These are phyloP conservation scores for Gossypium davidsonii DNA, from an alignment of 441 rosid genomes.

Conservation along the genomic window DNA sequence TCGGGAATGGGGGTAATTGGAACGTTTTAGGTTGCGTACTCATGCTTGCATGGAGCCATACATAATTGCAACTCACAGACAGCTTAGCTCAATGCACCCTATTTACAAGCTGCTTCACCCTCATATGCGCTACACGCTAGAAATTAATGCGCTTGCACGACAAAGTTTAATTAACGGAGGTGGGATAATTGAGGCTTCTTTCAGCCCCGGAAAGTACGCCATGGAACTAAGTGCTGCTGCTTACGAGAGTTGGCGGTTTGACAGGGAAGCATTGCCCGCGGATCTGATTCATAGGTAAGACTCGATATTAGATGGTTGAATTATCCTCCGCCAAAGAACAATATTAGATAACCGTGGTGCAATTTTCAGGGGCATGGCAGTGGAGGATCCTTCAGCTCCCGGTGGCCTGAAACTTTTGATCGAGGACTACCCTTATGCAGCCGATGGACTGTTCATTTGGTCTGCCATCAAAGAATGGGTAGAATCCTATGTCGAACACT, in stretches of 20 bases:
- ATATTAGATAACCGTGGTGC: background rate
- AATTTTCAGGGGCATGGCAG: conserved; percentile 79
- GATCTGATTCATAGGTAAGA: conserved; percentile 79
- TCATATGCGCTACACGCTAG: conserved; percentile 86
- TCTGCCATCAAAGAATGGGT: conserved; percentile 72
- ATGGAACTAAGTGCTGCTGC: conserved; percentile 93
- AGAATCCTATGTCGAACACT: conserved; percentile 65
- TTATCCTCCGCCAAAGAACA: background rate
- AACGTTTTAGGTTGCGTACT: conserved; percentile 64
- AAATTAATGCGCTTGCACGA: conserved; percentile 85
- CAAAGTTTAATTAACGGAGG: conserved; percentile 87
- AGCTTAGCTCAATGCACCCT: conserved; percentile 88
- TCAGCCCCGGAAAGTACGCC: conserved; percentile 69
- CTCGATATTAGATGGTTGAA: background rate
- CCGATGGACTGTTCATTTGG: conserved; percentile 93
- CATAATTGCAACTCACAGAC: conserved; percentile 81
- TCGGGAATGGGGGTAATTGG: background rate
- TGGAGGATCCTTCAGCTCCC: conserved; percentile 68
- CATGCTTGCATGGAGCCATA: conserved; percentile 90
- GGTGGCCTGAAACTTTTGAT: conserved; percentile 69
- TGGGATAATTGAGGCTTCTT: conserved; percentile 82
- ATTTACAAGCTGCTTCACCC: conserved; percentile 78
- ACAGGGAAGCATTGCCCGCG: conserved; percentile 90
- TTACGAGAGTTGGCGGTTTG: conserved; percentile 79
- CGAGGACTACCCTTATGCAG: conserved; percentile 88